These are phyloP conservation scores for Arachis monticola DNA, from an alignment of 331 rosid species.

Conservation along the genomic window DNA sequence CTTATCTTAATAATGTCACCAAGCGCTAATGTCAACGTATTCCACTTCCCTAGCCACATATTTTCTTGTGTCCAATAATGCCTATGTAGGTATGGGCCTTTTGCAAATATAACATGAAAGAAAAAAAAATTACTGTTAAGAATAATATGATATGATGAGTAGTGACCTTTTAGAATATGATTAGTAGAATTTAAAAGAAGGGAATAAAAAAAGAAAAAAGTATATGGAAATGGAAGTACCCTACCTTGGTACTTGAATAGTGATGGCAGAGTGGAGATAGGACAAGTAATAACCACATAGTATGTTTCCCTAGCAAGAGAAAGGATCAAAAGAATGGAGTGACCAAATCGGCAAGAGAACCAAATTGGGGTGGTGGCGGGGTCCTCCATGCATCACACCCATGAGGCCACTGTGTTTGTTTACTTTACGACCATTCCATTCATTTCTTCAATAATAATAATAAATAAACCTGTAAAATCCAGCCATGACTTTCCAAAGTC, in stretches of 20 bases:
- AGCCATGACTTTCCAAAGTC: constrained; percentile 41
- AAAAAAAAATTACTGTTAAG: too few species aligned
- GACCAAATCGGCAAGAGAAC: constrained; percentile 23
- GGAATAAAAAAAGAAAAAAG: background rate
- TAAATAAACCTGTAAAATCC: constrained; percentile 34
- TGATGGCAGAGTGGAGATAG: constrained; percentile 1
- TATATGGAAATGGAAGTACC: background rate
- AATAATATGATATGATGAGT: too few species aligned
- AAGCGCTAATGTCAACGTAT: background rate
- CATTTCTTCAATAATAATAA: background rate
- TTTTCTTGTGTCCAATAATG: background rate
- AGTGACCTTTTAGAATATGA: too few species aligned
- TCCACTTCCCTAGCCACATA: background rate
- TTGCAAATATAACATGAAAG: background rate
- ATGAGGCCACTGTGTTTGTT: constrained; percentile 38
- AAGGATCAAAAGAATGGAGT: background rate
- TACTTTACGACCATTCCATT: constrained; percentile 36
- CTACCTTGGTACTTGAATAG: background rate
- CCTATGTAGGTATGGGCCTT: background rate
- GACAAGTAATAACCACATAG: background rate
- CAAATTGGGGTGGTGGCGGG: constrained; percentile 40
- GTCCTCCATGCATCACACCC: constrained; percentile 29
- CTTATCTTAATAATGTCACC: background rate
- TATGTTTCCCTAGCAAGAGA: constrained; percentile 9
- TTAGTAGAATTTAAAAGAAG: too few species aligned